Percentiles rank a stretch among this genome's conserved stretches.
Evolutionary conservation across 768 basidiomycete species (phyloP).

Genomic region (Leucocoprinus birnbaumii): DNA sequence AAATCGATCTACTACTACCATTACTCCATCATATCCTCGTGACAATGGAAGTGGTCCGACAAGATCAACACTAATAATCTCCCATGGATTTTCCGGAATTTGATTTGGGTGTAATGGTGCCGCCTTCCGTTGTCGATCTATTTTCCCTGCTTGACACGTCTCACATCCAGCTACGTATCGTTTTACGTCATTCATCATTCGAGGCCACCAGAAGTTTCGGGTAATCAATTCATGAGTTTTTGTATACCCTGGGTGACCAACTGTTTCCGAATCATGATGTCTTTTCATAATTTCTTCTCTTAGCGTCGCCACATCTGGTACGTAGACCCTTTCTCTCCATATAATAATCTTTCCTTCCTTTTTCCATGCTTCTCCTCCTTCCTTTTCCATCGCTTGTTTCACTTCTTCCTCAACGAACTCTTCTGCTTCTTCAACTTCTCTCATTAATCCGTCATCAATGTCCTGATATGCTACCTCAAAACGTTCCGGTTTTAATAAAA

Average conservation of each 20-base stretch:
- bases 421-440: not conserved
- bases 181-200: slow-evolving; percentile 3
- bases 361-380: too few relatives aligned
- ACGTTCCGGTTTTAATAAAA: not conserved
- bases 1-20: not conserved
- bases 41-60: not conserved
- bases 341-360: too few relatives aligned
- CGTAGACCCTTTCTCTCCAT: too few relatives aligned
- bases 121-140: not conserved
- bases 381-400: too few relatives aligned
- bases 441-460: not conserved
- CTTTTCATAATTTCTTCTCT: not conserved
- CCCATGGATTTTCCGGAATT: not conserved
- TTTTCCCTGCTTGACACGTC: slow-evolving; percentile 1
- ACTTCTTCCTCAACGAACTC: not conserved
- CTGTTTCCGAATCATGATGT: not conserved
- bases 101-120: not conserved
- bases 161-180: slow-evolving; percentile 2
- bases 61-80: not conserved
- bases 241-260: too few relatives aligned
- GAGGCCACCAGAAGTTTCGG: not conserved
- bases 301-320: too few relatives aligned
- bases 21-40: not conserved
- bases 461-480: too few relatives aligned
- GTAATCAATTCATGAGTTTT: too few relatives aligned